phyloP scores from a whole-genome alignment of 495 filamentous ascomycete species.

The Podospora appendiculata region DNA sequence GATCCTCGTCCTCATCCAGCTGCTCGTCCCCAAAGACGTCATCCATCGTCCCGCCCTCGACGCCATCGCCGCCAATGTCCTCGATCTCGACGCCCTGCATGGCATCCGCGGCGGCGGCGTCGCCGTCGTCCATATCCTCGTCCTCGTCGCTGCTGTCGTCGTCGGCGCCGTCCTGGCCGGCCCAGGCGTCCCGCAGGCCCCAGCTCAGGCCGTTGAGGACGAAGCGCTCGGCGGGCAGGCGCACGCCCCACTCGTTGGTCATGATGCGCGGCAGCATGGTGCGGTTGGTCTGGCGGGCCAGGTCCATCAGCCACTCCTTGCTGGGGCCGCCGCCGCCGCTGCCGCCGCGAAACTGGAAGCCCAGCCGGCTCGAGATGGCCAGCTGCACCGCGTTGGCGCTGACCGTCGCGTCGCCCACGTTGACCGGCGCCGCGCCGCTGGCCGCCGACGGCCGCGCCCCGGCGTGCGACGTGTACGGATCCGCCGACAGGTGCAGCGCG shows the following conservation, averaged over 20 bases:
- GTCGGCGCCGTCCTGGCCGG: conserved; percentile 37
- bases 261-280: conserved; percentile 66
- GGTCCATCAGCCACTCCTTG: conserved; percentile 81
- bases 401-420: conserved; percentile 36
- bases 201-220: conserved; percentile 80
- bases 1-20: conserved; percentile 19
- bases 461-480: conserved; percentile 52
- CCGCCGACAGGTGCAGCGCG: conserved; percentile 54
- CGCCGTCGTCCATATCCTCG: conserved; percentile 32
- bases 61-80: conserved; percentile 26
- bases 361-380: conserved; percentile 40
- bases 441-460: conserved; percentile 38
- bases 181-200: conserved; percentile 76
- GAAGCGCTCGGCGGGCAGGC: conserved; percentile 85
- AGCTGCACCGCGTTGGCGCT: conserved; percentile 40
- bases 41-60: conserved; percentile 37
- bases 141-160: conserved; percentile 27
- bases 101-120: conserved; percentile 24
- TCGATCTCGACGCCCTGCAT: conserved; percentile 41
- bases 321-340: conserved; percentile 35
- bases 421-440: conserved; percentile 36
- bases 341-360: conserved; percentile 44
- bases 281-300: conserved; percentile 75
- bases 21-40: conserved; percentile 38
- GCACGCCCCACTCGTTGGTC: conserved; percentile 69